Percentiles rank a stretch among this genome's conserved stretches.
These are phyloP conservation scores for Digitaria exilis DNA, from an alignment of 202 grass and related monocot species.

Conservation along the genomic window DNA sequence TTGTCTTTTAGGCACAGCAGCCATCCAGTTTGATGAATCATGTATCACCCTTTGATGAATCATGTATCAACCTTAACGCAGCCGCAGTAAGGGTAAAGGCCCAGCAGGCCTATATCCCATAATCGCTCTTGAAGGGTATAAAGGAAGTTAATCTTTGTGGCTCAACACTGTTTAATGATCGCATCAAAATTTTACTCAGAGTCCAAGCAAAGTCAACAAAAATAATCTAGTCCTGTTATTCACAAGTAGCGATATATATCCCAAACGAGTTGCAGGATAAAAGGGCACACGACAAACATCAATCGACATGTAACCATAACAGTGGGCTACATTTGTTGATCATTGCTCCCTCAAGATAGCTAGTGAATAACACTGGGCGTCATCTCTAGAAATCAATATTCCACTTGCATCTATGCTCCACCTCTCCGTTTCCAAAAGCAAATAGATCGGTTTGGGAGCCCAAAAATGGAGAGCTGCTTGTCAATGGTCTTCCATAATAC, in stretches of 20 bases:
- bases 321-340: constrained; percentile 16
- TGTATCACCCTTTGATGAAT: no score
- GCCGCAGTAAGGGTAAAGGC: no score
- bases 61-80: background rate
- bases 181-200: constrained; percentile 10
- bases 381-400: constrained; percentile 34
- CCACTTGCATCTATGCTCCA: constrained; percentile 45
- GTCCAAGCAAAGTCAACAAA: background rate
- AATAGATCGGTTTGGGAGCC: constrained; percentile 29
- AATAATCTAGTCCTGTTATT: constrained; percentile 51
- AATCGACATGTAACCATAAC: constrained; percentile 29
- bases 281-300: constrained; percentile 7
- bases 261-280: constrained; percentile 31
- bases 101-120: no score
- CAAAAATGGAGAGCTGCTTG: constrained; percentile 33
- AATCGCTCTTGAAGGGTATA: no score
- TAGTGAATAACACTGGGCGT: constrained; percentile 9
- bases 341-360: constrained; percentile 26
- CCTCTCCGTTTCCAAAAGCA: constrained; percentile 31
- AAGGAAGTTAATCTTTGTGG: no score
- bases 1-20: no score
- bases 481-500: constrained; percentile 31
- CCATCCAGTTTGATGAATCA: background rate
- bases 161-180: background rate
- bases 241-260: constrained; percentile 46